Evolutionary conservation across 768 basidiomycete species (phyloP), one percentile per base, ranked within the genome.

Genomic region (Leccinum ochraceum): DNA sequence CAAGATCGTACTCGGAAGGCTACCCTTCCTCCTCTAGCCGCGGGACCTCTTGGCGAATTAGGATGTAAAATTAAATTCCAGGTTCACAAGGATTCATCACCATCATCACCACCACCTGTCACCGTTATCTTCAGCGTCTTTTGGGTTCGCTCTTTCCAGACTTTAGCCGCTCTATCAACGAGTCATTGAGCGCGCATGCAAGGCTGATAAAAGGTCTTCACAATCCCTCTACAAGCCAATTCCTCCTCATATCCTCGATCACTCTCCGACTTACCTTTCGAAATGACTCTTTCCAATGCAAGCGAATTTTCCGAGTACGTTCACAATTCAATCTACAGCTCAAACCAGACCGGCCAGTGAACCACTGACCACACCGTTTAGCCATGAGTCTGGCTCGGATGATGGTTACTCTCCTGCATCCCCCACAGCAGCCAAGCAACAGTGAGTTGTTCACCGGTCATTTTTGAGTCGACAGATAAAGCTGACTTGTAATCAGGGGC

Each of bases 101-200:
- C 39, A 39, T 17, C 42, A 9, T 30, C 9, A 44, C 9, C 42
- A 44, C 9, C n/a, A n/a, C 4, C n/a, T 10, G n/a, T 44, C 42
- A n/a, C 54, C 55, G 61, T 52, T 68, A 69, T 69, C 68, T 60
- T 53, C 54, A 49, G 63, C 67, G 59, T 46, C 59, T 55, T 55
- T 59, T 51, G 20, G 28, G 30, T 3, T 36, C 37, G 2, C 32
- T 28, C 50, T 20, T 22, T 62, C 54, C 64, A 54, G 48, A 44
- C 30, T 46, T 52, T 57, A 59, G 58, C 46, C 58, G 63, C 54
- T 11, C 26, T 34, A 58, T 63, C 56, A 54, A 58, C 36, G 7
- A 26, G 20, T 30, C n/a, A 11, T 42, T 50, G 16, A 22, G 3
- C 24, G 6, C 17, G n/a, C 17, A 24, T 30, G 60, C 66, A 65